These are phyloP conservation scores for Fallopia convolvulus DNA, from an alignment of 148 eudicot genomes.

Conservation along the genomic window DNA sequence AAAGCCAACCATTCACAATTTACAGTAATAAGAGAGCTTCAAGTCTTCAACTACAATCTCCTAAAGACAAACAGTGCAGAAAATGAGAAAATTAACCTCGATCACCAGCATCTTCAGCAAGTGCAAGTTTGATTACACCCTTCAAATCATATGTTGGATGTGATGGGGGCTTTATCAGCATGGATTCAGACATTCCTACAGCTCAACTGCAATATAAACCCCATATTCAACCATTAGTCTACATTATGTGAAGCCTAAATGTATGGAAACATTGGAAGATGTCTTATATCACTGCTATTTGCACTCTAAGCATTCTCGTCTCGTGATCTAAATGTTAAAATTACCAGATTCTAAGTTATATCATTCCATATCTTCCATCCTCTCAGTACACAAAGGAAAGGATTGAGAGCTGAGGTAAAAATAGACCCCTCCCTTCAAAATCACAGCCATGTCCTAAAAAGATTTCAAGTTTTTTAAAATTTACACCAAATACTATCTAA, in stretches of 20 bases:
- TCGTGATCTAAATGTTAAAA: background rate
- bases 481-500: background rate
- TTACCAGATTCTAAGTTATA: background rate
- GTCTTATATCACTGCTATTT: background rate
- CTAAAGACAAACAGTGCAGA: background rate
- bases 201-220: constrained; percentile 3
- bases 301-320: background rate
- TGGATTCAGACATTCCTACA: constrained; percentile 8
- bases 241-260: background rate
- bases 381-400: background rate
- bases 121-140: constrained; percentile 77
- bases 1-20: background rate
- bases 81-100: constrained; percentile 34
- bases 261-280: background rate
- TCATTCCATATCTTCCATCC: background rate
- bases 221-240: constrained; percentile 7
- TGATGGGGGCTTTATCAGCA: constrained; percentile 37
- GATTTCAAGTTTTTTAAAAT: background rate
- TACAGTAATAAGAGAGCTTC: background rate
- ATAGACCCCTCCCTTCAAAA: background rate
- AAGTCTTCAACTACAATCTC: background rate
- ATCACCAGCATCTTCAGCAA: constrained; percentile 87
- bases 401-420: background rate
- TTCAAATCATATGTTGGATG: constrained; percentile 94
- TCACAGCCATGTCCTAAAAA: background rate